Base-by-base conservation (phyloP, 139 green algal species). In the Closterium sp. region DNA sequence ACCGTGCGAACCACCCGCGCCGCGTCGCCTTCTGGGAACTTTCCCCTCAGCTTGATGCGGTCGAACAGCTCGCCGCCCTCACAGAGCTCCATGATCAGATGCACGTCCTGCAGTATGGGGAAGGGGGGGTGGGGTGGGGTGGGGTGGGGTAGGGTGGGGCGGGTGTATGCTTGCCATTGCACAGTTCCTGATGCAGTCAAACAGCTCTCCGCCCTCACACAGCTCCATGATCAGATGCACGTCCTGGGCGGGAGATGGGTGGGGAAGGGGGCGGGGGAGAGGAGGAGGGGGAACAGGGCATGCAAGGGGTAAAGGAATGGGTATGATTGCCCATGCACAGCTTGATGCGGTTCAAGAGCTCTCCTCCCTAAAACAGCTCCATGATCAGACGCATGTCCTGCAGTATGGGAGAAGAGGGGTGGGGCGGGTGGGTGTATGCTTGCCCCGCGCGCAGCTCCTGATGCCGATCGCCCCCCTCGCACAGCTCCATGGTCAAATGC, bases 11-110 rank as follows among this genome's bases (percentile, higher is more conserved):
- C 96, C 34, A 98, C 93, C 5, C 87, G 64, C 4, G 97, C 97
- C 55, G 97, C 97, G 84, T 97, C 96, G 90, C 96, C 96, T 95
- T 99, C 97, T 81, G 90, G 96, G 91, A 97, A 98, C 86, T 98
- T 94, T 6, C 97, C 96, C 33, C 94, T 91, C 55, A 86, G 33
- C 6, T 93, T 94, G 88, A 99, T 99, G 43, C 96, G 90, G 92
- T 99, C 98, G 95, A 99, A 99, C 23, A 99, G 96, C 95, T 99
- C 98, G 0, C 98, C 98, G 28, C 97, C 97, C 9, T 94, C 95
- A 94, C 96, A 98, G 10, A 99, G 92, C 94, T 98, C 97, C 97
- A 98, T 98, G 33, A 97, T 92, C 36, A 95, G 89, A 83, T 95
- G 92, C 5, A 96, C 88, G 92, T 99, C 96, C 84, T 97, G 94